phyloP scores from a whole-genome alignment of 331 rosid species.

The Cydonia oblonga region DNA sequence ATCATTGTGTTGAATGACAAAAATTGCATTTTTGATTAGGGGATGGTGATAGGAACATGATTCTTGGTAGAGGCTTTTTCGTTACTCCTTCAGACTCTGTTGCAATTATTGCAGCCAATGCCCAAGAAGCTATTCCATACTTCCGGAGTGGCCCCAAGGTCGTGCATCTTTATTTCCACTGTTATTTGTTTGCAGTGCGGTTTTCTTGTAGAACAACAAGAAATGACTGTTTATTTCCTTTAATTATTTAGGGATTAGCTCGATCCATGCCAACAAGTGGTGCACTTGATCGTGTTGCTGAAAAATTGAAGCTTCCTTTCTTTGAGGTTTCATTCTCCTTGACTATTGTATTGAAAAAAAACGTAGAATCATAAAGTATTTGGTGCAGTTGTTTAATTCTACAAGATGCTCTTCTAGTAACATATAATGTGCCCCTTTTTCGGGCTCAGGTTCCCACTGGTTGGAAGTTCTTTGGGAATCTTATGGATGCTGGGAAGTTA shows the following conservation, averaged over 20 bases:
- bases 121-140: constrained; percentile 79
- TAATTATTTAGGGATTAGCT: constrained; percentile 65
- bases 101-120: constrained; percentile 93
- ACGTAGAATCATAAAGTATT: background rate
- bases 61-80: constrained; percentile 73
- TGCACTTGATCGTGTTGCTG: constrained; percentile 86
- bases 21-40: constrained; percentile 32
- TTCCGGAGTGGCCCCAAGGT: constrained; percentile 70
- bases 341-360: background rate
- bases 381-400: constrained; percentile 9
- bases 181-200: background rate
- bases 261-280: constrained; percentile 99
- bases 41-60: constrained; percentile 98
- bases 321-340: constrained; percentile 55
- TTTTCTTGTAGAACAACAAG: background rate
- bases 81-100: constrained; percentile 99
- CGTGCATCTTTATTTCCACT: background rate
- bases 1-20: background rate
- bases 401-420: constrained; percentile 10
- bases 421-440: constrained; percentile 7
- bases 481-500: constrained; percentile 94
- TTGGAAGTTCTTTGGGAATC: constrained; percentile 98
- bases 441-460: constrained; percentile 84
- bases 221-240: background rate
- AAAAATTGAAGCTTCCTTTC: constrained; percentile 78